Evolutionary conservation across 1,284 basidiomycete genomes (phyloP).

Genomic region (Leccinum subrobustum): DNA sequence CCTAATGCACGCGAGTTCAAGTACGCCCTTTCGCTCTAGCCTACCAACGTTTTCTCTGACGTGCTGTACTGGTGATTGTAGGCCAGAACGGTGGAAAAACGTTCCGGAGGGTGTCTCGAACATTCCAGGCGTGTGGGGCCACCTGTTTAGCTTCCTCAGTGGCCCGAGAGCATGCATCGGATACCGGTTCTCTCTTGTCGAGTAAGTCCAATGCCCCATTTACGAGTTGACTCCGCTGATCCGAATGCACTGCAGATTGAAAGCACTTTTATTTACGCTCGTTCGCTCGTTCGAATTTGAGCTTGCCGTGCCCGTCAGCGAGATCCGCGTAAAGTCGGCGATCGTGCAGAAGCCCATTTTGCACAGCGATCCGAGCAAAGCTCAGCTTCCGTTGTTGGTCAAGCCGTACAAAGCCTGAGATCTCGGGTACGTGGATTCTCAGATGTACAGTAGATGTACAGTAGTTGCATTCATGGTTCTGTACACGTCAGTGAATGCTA

Average conservation of each 20-base stretch:
- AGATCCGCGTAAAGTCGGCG: slow-evolving; percentile 38
- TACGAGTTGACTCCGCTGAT: neutral
- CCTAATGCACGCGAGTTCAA: slow-evolving; percentile 1
- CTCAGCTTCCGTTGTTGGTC: slow-evolving; percentile 24
- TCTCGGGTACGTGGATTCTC: neutral
- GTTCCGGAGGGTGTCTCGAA: slow-evolving; percentile 42
- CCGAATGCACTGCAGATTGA: slow-evolving; percentile 21
- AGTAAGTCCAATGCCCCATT: slow-evolving; percentile 38
- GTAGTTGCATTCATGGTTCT: too few species aligned
- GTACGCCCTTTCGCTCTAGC: neutral
- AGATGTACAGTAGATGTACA: neutral
- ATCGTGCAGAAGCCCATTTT: slow-evolving; percentile 44
- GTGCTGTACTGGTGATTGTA: slow-evolving; percentile 17
- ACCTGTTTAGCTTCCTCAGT: slow-evolving; percentile 59
- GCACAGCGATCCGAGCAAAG: slow-evolving; percentile 14
- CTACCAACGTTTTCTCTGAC: neutral
- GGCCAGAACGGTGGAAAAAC: slow-evolving; percentile 58
- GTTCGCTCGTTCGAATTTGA: slow-evolving; percentile 56
- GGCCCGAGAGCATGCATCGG: slow-evolving; percentile 66
- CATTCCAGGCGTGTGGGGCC: slow-evolving; percentile 59
- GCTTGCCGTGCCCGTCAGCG: slow-evolving; percentile 43
- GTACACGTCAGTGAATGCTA: too few species aligned
- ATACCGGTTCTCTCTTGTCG: slow-evolving; percentile 66
- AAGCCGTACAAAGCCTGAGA: slow-evolving; percentile 4
- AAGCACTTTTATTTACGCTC: slow-evolving; percentile 57